Base-by-base conservation (phyloP, 2,329 filamentous ascomycete species). In the Monosporascus sp. region DNA sequence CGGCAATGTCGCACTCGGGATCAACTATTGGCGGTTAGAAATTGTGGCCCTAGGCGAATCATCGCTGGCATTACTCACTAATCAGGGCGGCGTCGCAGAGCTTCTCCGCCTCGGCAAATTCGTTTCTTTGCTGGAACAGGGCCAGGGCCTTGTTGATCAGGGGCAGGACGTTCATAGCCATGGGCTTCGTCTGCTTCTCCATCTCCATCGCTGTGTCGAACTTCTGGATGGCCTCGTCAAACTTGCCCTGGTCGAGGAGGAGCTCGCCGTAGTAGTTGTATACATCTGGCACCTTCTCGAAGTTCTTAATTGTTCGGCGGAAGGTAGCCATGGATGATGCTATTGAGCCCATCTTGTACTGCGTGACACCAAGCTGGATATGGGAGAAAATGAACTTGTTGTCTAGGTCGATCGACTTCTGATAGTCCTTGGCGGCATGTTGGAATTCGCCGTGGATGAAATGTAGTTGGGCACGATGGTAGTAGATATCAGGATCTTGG, bases 251-350 rank as follows among this genome's bases (percentile, higher is more conserved):
- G 78, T 99, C 94, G 51, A 99, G 85, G 54, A 99, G 81, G 53
- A 99, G 82, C 77, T 99, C 94, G 66, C 94, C 94, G 67, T 96
- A 97, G 82, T 99, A 99, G 81, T 99, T 99, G 81, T 97, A 99
- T 41, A 97, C 94, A 68, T 99, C 94, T 6, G 93, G 92, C 11
- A 96, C 90, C 69, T 93, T 89, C 67, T 91, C 89, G 69, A 99
- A 99, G 76, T 96, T 97, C 86, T 97, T 99, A 72, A 97, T 92
- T 73, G 91, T 96, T 59, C 92, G 84, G 64, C 93, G 85, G 86
- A 99, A 97, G 6, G 94, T 99, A 37, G 94, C 93, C 91, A 97
- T 97, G 47, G 92, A 96, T 8, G 92, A 97, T 7, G 94, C 94
- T 54, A 99, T 89, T 31, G 91, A 96, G 62, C 94, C 94, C 88